Evolutionary conservation across 2,329 filamentous ascomycete genomes (phyloP).

Genomic region (Lomentospora prolificans): DNA sequence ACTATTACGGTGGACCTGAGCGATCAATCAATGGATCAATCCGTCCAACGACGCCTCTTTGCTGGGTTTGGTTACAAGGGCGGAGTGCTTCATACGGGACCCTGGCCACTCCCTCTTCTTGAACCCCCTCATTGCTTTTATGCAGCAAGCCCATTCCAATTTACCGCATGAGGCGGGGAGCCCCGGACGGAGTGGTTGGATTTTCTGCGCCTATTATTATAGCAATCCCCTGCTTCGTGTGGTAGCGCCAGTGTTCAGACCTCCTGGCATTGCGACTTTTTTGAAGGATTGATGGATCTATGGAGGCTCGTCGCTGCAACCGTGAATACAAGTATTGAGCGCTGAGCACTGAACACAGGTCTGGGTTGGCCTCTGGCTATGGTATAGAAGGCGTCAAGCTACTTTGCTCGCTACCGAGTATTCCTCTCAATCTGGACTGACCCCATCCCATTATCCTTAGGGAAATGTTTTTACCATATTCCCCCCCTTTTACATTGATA

Average conservation of each 20-base stretch:
- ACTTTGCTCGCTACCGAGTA: constrained; percentile 5
- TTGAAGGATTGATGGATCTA: background rate
- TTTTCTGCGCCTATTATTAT: too few relatives aligned
- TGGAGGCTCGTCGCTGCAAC: background rate
- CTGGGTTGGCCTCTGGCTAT: background rate
- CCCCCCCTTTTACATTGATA: background rate
- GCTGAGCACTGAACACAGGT: too few relatives aligned
- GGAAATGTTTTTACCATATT: constrained; percentile 4
- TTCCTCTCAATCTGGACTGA: constrained; percentile 7
- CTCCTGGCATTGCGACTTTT: too few relatives aligned
- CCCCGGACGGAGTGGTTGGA: too few relatives aligned
- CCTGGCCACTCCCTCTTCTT: background rate
- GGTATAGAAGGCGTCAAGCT: constrained; percentile 8
- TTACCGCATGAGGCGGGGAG: constrained; percentile 24
- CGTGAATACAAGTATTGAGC: background rate
- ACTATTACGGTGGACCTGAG: background rate
- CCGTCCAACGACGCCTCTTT: background rate
- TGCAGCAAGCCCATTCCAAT: constrained; percentile 18
- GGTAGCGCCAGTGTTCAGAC: too few relatives aligned
- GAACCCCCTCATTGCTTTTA: constrained; percentile 8
- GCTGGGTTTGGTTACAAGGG: background rate
- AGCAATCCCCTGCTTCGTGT: too few relatives aligned
- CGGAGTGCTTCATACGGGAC: background rate
- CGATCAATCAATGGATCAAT: constrained; percentile 2
- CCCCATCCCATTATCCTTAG: constrained; percentile 8